Percentiles rank a stretch among this genome's conserved stretches.
phyloP scores from a whole-genome alignment of 495 filamentous ascomycete genomes.

The Penicillium lividum region DNA sequence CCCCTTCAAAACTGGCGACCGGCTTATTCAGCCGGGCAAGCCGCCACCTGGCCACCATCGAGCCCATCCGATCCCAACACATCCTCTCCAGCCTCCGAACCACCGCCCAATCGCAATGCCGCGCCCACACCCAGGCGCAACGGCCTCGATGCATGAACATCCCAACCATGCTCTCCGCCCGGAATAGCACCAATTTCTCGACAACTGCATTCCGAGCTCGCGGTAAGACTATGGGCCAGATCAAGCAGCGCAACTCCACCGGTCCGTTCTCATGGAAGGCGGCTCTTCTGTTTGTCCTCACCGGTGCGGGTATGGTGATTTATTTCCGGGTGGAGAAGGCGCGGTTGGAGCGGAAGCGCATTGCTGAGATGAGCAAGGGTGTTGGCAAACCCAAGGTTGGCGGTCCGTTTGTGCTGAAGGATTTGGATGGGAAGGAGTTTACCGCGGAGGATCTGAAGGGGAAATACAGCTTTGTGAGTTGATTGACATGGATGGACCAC shows the following conservation, averaged over 20 bases:
- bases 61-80: slow-evolving; percentile 21
- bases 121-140: slow-evolving; percentile 30
- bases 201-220: slow-evolving; percentile 30
- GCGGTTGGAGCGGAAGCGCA: slow-evolving; percentile 78
- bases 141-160: slow-evolving; percentile 24
- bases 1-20: slow-evolving; percentile 32
- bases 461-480: slow-evolving; percentile 70
- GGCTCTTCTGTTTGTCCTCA: slow-evolving; percentile 78
- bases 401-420: slow-evolving; percentile 77
- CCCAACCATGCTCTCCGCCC: slow-evolving; percentile 16
- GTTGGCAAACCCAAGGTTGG: slow-evolving; percentile 91
- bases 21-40: slow-evolving; percentile 31
- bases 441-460: slow-evolving; percentile 80
- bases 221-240: slow-evolving; percentile 45
- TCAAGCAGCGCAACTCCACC: slow-evolving; percentile 42
- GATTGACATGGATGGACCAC: slow-evolving; percentile 4
- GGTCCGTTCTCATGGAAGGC: slow-evolving; percentile 88
- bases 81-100: slow-evolving; percentile 23
- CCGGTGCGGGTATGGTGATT: slow-evolving; percentile 72
- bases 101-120: slow-evolving; percentile 25
- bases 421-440: slow-evolving; percentile 76
- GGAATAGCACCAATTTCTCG: slow-evolving; percentile 31
- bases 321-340: slow-evolving; percentile 93
- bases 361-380: slow-evolving; percentile 90
- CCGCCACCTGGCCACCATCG: slow-evolving; percentile 23